These are phyloP conservation scores for Zygosaccharomyces siamensis DNA, from an alignment of 805 yeast genomes.

Conservation along the genomic window DNA sequence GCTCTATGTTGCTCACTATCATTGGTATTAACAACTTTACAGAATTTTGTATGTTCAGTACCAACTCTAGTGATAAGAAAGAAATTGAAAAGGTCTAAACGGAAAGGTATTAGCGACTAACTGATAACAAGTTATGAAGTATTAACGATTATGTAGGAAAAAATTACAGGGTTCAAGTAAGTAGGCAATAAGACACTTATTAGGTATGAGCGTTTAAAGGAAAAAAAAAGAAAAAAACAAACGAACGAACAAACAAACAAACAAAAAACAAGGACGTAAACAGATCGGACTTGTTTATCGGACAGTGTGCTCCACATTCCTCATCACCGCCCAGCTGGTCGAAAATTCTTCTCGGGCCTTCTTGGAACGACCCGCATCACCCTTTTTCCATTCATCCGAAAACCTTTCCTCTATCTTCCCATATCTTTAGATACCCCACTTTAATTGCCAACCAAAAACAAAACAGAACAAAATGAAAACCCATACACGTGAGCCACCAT, in stretches of 20 bases:
- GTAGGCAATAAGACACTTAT: too few species aligned
- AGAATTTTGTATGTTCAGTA: conserved; percentile 32
- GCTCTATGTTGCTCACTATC: conserved; percentile 30
- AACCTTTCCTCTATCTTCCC: neutral
- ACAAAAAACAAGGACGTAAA: too few species aligned
- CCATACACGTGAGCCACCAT: neutral
- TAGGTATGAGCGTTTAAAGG: too few species aligned
- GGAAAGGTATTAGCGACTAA: conserved; percentile 27
- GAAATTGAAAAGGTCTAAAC: conserved; percentile 30
- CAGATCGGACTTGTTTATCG: too few species aligned
- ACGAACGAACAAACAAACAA: too few species aligned
- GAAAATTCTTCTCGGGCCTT: neutral
- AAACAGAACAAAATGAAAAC: neutral
- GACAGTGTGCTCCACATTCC: too few species aligned
- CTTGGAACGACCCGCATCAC: neutral
- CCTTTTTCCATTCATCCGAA: neutral
- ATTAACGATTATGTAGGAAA: too few species aligned
- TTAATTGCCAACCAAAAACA: neutral
- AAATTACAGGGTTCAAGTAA: too few species aligned
- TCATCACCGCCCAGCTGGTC: too few species aligned
- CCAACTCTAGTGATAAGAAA: conserved; percentile 33
- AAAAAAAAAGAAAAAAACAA: too few species aligned
- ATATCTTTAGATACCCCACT: neutral
- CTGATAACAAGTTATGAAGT: neutral
- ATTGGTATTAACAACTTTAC: conserved; percentile 27